Percentiles rank a stretch among this genome's conserved stretches.
Conservation (phyloP, 371 early-diverging fungal genomes). For the Syncephalastrum sp. region DNA sequence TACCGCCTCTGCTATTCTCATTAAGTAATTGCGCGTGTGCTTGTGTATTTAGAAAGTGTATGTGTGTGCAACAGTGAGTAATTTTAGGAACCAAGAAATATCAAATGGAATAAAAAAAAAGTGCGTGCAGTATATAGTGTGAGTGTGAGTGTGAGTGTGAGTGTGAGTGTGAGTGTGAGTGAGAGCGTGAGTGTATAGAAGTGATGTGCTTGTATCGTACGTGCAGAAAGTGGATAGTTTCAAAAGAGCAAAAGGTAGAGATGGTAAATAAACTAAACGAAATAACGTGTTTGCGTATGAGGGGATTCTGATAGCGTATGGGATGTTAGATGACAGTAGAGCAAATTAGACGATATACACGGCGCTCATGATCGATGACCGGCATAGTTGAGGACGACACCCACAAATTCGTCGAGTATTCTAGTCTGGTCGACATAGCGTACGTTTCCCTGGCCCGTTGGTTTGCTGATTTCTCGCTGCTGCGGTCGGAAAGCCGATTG, state of each 20-base stretch:
- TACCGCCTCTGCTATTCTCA: too few relatives aligned
- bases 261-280: neutral
- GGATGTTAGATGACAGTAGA: conserved; percentile 1
- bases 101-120: neutral
- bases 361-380: conserved; percentile 15
- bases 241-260: conserved; percentile 6
- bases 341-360: conserved; percentile 6
- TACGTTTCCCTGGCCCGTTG: neutral
- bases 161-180: neutral
- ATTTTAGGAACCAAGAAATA: too few relatives aligned
- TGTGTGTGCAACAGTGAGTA: too few relatives aligned
- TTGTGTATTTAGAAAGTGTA: too few relatives aligned
- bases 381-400: conserved; percentile 27
- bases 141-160: neutral
- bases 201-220: conserved; percentile 1
- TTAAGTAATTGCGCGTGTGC: too few relatives aligned
- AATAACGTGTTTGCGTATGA: neutral
- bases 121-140: conserved; percentile 2
- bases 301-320: conserved; percentile 2
- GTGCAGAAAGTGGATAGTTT: neutral
- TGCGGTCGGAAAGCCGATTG: conserved; percentile 6
- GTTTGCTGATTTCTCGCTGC: conserved; percentile 5
- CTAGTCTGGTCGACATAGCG: conserved; percentile 9
- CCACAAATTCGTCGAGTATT: conserved; percentile 28
- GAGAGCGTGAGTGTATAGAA: neutral